Evolutionary conservation across 257 asterid genomes (phyloP).

Genomic region (Nicotiana tomentosiformis): DNA sequence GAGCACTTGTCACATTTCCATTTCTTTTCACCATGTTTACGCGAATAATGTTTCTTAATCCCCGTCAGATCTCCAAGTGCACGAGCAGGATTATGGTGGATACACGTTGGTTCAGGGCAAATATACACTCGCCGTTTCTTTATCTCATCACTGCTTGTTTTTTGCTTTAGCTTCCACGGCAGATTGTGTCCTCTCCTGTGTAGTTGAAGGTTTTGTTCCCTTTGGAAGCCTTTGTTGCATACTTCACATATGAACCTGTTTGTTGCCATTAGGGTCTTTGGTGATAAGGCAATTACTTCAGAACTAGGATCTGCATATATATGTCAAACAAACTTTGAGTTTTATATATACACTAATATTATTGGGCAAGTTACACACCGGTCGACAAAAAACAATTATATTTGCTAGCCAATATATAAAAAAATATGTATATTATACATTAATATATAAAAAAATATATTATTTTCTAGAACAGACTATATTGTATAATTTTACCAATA

Average conservation of each 20-base stretch:
- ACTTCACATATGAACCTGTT: constrained; percentile 13
- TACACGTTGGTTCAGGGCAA: constrained; percentile 12
- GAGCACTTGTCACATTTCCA: constrained; percentile 19
- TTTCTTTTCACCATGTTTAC: constrained; percentile 20
- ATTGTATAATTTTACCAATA: too few relatives aligned
- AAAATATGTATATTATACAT: too few relatives aligned
- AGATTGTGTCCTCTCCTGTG: constrained; percentile 15
- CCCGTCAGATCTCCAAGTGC: constrained; percentile 14
- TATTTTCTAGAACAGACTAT: too few relatives aligned
- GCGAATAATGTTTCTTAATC: constrained; percentile 10
- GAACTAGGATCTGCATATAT: constrained; percentile 11
- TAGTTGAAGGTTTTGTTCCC: constrained; percentile 16
- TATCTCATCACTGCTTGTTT: background rate
- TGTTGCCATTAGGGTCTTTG: constrained; percentile 14
- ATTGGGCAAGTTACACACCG: too few relatives aligned
- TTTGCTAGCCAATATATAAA: too few relatives aligned
- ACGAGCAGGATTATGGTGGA: constrained; percentile 11
- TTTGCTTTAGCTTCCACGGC: constrained; percentile 16
- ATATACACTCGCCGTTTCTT: constrained; percentile 7
- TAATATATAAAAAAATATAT: too few relatives aligned
- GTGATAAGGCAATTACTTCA: constrained; percentile 10
- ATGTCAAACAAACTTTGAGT: background rate
- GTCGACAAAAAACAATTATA: too few relatives aligned
- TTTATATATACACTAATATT: too few relatives aligned
- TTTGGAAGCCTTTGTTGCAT: constrained; percentile 12